These are phyloP conservation scores for Pichia insulana DNA, from an alignment of 805 yeast species.

Conservation along the genomic window DNA sequence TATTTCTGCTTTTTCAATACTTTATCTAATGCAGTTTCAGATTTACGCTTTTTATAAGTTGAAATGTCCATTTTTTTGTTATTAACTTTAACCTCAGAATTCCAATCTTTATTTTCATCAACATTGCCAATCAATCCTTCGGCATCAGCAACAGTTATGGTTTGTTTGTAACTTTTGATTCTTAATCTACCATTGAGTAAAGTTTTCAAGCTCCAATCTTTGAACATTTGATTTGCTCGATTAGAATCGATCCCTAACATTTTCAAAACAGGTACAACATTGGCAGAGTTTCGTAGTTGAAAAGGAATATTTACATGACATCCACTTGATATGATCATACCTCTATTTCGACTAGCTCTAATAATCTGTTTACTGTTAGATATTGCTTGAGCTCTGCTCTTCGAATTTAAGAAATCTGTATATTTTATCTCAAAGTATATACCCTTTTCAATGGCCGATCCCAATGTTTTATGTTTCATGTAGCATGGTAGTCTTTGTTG, in stretches of 20 bases:
- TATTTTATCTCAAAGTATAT: conserved; percentile 75
- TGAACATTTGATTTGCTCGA: conserved; percentile 51
- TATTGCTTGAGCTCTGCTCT: conserved; percentile 50
- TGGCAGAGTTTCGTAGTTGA: conserved; percentile 58
- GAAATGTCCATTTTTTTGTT: conserved; percentile 14
- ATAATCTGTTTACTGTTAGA: conserved; percentile 66
- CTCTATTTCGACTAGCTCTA: conserved; percentile 74
- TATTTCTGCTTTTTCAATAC: conserved; percentile 13
- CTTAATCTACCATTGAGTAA: conserved; percentile 70
- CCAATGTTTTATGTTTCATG: conserved; percentile 73
- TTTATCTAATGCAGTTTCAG: conserved; percentile 12
- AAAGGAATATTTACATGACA: conserved; percentile 38
- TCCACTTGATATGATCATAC: conserved; percentile 74
- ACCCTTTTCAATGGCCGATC: conserved; percentile 79
- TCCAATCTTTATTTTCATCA: conserved; percentile 16
- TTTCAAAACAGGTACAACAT: conserved; percentile 55
- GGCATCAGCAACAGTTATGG: conserved; percentile 50
- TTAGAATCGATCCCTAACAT: conserved; percentile 64
- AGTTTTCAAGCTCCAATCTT: conserved; percentile 52
- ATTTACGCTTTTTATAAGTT: conserved; percentile 17
- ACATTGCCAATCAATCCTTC: conserved; percentile 21
- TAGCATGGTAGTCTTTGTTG: conserved; percentile 60
- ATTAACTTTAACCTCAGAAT: conserved; percentile 5
- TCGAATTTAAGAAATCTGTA: conserved; percentile 36
- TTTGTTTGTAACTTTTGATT: conserved; percentile 68